Evolutionary conservation across 352 stramenopile species (phyloP).

Genomic region (Halophytophthora polymorphica): DNA sequence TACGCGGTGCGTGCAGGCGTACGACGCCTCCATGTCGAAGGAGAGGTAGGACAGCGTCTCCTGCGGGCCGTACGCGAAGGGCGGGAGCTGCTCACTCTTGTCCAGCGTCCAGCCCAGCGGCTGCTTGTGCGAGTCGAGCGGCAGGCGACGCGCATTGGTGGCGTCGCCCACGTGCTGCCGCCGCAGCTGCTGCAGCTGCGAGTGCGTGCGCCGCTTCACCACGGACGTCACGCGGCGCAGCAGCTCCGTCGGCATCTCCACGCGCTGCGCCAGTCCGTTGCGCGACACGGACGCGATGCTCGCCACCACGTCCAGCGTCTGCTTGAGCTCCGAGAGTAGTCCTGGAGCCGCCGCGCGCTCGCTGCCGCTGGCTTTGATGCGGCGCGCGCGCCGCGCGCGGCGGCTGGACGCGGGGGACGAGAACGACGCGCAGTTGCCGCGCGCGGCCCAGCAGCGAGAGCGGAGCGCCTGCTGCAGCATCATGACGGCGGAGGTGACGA

Average conservation of each 20-base stretch:
- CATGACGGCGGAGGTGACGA: not conserved
- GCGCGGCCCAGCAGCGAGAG: slow-evolving; percentile 1
- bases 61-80: slow-evolving; percentile 61
- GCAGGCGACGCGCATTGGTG: slow-evolving; percentile 46
- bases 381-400: slow-evolving; percentile 44
- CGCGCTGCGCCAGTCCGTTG: slow-evolving; percentile 60
- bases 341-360: not conserved
- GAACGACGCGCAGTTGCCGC: slow-evolving; percentile 11
- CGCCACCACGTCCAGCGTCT: slow-evolving; percentile 42
- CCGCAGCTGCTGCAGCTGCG: slow-evolving; percentile 68
- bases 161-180: slow-evolving; percentile 51
- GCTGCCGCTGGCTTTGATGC: slow-evolving; percentile 19
- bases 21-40: slow-evolving; percentile 72
- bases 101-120: slow-evolving; percentile 79
- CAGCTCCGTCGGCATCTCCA: slow-evolving; percentile 72
- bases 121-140: slow-evolving; percentile 76
- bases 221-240: slow-evolving; percentile 55
- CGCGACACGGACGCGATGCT: slow-evolving; percentile 60
- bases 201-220: slow-evolving; percentile 69
- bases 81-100: slow-evolving; percentile 55
- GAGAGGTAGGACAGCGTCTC: slow-evolving; percentile 77
- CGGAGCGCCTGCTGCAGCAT: not conserved
- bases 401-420: slow-evolving; percentile 33
- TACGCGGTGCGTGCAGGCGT: slow-evolving; percentile 64
- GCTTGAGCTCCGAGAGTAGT: slow-evolving; percentile 30